A percentile compares a stretch with the other conserved stretches of the same genome.
Evolutionary conservation across 1,284 basidiomycete genomes (phyloP).

Genomic region (Vanrija pseudolonga): DNA sequence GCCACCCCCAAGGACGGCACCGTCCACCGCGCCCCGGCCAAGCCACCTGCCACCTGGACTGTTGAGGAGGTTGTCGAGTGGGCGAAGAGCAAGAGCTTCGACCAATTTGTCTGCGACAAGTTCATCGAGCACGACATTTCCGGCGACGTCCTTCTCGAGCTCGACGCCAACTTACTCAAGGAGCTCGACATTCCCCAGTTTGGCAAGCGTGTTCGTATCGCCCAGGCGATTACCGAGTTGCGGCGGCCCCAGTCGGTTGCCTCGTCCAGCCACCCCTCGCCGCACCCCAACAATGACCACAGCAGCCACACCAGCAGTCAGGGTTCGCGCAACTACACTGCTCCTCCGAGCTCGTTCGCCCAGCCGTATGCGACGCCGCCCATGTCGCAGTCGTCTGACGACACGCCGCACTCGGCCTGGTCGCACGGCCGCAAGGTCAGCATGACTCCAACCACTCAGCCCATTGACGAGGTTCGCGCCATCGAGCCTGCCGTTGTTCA

Average conservation of each 20-base stretch:
- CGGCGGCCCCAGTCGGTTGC: conserved; percentile 61
- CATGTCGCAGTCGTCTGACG: conserved; percentile 8
- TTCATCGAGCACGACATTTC: conserved; percentile 92
- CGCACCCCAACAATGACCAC: not conserved
- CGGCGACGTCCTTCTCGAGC: conserved; percentile 90
- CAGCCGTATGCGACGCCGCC: not conserved
- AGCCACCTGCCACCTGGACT: conserved; percentile 67
- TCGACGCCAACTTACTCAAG: conserved; percentile 88
- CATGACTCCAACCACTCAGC: conserved; percentile 20
- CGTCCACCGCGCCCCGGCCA: conserved; percentile 7
- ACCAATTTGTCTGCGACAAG: conserved; percentile 73
- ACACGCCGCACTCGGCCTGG: conserved; percentile 16
- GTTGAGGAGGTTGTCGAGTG: conserved; percentile 89
- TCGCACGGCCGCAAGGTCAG: conserved; percentile 37
- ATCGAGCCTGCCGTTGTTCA: not conserved
- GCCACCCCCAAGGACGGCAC: not conserved
- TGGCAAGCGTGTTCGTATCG: conserved; percentile 88
- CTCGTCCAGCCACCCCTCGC: conserved; percentile 29
- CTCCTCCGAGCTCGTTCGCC: not conserved
- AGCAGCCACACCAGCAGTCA: not conserved
- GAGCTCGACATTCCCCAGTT: conserved; percentile 94
- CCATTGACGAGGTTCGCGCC: conserved; percentile 15
- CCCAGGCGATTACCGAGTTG: conserved; percentile 90
- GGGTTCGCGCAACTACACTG: not conserved
- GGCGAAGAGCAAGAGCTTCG: conserved; percentile 80